A percentile compares a stretch with the other conserved stretches of the same genome.
Evolutionary conservation across 495 filamentous ascomycete species (phyloP).

Genomic region (Penicillium simplicissimum): DNA sequence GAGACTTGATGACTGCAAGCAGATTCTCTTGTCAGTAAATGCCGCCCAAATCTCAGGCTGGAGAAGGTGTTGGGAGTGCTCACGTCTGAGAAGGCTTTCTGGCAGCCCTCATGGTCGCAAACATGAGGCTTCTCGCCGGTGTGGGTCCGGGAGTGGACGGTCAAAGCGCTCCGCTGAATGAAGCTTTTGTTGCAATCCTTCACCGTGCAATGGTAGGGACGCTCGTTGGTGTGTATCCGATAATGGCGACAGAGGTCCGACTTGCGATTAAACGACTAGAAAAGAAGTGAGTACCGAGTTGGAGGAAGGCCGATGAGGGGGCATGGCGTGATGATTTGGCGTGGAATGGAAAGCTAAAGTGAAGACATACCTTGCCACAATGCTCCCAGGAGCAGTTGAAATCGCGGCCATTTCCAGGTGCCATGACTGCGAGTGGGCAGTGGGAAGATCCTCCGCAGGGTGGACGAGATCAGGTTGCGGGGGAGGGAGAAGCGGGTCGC

Average conservation of each 20-base stretch:
- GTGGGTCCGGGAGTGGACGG: constrained; percentile 83
- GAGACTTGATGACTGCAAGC: constrained; percentile 74
- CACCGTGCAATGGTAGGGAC: constrained; percentile 72
- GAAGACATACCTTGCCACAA: constrained; percentile 46
- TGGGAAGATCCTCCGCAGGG: constrained; percentile 6
- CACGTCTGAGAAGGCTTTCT: constrained; percentile 86
- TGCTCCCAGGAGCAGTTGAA: constrained; percentile 51
- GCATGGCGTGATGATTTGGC: background rate
- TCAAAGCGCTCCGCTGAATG: constrained; percentile 85
- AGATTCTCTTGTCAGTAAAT: constrained; percentile 1
- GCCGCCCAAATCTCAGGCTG: background rate
- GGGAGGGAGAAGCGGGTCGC: constrained; percentile 25
- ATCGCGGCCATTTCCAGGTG: constrained; percentile 46
- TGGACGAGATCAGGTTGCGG: constrained; percentile 16
- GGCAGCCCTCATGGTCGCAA: constrained; percentile 77
- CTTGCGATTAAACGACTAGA: constrained; percentile 87
- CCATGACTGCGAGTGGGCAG: constrained; percentile 32
- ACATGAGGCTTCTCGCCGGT: constrained; percentile 89
- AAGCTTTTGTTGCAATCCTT: constrained; percentile 82
- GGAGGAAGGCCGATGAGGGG: background rate
- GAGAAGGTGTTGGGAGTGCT: constrained; percentile 27
- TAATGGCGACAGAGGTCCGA: constrained; percentile 87
- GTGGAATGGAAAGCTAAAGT: background rate
- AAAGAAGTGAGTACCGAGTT: constrained; percentile 8
- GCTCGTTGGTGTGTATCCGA: constrained; percentile 87